A percentile compares a stretch with the other conserved stretches of the same genome.
These are phyloP conservation scores for Omphalea diandra DNA, from an alignment of 441 rosid genomes.

Conservation along the genomic window DNA sequence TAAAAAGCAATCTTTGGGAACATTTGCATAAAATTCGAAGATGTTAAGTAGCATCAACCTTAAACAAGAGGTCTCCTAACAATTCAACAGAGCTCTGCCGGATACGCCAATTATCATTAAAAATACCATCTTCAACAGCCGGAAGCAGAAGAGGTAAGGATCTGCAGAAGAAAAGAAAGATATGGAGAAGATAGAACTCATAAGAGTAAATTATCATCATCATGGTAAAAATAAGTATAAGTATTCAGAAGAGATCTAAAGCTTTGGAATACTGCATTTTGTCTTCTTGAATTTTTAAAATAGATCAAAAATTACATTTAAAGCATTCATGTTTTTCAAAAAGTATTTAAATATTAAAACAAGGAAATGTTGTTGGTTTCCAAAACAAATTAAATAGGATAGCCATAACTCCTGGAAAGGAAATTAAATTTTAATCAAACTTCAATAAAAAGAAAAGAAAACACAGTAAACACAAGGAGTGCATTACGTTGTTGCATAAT, in stretches of 20 bases:
- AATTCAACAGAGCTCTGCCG: conserved; percentile 99
- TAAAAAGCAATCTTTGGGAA: conserved; percentile 11
- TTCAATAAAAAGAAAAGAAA: conserved; percentile 9
- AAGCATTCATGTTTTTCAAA: neutral
- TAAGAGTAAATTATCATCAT: conserved; percentile 10
- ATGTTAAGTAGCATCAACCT: conserved; percentile 48
- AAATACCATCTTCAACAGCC: conserved; percentile 99
- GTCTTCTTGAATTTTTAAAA: neutral
- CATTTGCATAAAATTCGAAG: conserved; percentile 3
- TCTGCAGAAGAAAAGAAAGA: conserved; percentile 42
- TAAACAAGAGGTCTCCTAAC: conserved; percentile 95
- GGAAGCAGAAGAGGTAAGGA: conserved; percentile 99
- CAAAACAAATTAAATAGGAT: neutral
- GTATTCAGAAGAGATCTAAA: neutral
- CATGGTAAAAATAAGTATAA: no score
- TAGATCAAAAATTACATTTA: neutral
- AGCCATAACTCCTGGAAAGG: neutral
- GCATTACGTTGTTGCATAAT: conserved; percentile 92
- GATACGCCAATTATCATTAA: conserved; percentile 98
- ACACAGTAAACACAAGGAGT: conserved; percentile 20
- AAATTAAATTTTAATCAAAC: neutral
- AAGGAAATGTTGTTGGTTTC: neutral
- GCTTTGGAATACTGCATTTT: neutral
- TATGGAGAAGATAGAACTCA: neutral
- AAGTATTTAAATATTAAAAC: neutral